phyloP scores from a whole-genome alignment of 225 moss, liverwort and hornwort species.

The Sphagnum contortum region DNA sequence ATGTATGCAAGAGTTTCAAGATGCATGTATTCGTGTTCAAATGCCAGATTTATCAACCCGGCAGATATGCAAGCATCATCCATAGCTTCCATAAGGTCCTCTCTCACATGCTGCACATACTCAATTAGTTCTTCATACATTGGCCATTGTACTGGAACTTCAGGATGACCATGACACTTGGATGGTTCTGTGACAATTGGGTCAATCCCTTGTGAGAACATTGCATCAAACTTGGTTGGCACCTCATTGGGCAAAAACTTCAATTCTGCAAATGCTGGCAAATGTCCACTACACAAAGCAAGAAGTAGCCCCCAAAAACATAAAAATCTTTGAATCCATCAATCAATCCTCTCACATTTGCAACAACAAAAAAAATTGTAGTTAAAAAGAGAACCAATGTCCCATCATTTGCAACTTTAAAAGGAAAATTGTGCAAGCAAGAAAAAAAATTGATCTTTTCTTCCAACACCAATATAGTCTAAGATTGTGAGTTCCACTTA shows the following conservation, averaged over 20 bases:
- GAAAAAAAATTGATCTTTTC: not conserved
- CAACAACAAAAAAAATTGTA: too few species aligned
- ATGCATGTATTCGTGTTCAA: constrained; percentile 91
- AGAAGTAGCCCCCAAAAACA: too few species aligned
- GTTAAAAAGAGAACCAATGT: not conserved
- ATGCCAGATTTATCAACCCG: constrained; percentile 28
- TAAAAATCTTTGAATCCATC: too few species aligned
- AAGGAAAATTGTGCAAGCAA: not conserved
- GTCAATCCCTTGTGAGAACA: constrained; percentile 88
- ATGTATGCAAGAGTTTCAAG: constrained; percentile 79
- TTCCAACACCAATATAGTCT: too few species aligned
- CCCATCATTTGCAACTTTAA: not conserved
- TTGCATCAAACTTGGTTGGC: constrained; percentile 29
- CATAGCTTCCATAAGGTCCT: constrained; percentile 21
- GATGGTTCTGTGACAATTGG: constrained; percentile 57
- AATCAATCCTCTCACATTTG: too few species aligned
- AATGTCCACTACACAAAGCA: constrained; percentile 47
- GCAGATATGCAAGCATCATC: constrained; percentile 4
- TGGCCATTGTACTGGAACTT: constrained; percentile 66
- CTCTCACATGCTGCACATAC: constrained; percentile 30
- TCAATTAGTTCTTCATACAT: constrained; percentile 25
- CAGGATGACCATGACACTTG: constrained; percentile 70
- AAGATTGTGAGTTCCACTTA: constrained; percentile 9
- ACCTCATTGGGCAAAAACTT: constrained; percentile 34
- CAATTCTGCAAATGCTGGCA: constrained; percentile 65